Percentiles rank a stretch among this genome's conserved stretches.
Evolutionary conservation across 2,329 filamentous ascomycete species (phyloP).

Genomic region (Diaporthe amygdali): DNA sequence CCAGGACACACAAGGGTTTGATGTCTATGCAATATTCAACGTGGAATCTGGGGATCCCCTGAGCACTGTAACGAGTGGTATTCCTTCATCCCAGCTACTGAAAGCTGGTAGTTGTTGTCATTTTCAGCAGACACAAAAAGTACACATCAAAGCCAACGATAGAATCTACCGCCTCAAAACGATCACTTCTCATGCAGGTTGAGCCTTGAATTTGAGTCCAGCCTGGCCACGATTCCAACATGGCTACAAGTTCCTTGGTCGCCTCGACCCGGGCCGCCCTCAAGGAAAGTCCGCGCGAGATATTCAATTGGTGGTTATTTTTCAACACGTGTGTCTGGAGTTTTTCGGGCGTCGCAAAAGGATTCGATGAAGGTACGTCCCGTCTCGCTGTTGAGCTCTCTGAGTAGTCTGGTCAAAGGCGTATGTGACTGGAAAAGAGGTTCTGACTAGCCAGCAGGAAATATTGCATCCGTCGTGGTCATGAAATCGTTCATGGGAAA

Average conservation of each 20-base stretch:
- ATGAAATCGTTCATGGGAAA: neutral
- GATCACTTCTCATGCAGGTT: neutral
- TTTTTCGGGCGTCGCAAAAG: neutral
- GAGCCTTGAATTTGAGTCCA: neutral
- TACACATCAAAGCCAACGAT: too few relatives aligned
- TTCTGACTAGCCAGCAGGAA: neutral
- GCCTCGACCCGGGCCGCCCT: neutral
- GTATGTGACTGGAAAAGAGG: too few relatives aligned
- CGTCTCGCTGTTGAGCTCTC: too few relatives aligned
- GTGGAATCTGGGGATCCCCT: too few relatives aligned
- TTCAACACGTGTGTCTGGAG: neutral
- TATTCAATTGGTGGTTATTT: neutral
- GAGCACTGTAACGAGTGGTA: too few relatives aligned
- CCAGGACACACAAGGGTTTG: too few relatives aligned
- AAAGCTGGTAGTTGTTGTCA: too few relatives aligned
- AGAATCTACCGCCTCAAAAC: too few relatives aligned
- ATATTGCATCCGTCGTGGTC: neutral
- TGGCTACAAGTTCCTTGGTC: neutral
- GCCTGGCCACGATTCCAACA: neutral
- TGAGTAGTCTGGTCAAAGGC: too few relatives aligned
- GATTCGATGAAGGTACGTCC: neutral
- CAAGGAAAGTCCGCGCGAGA: neutral
- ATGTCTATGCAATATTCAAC: too few relatives aligned
- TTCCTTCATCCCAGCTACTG: too few relatives aligned
- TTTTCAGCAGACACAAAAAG: too few relatives aligned